Evolutionary conservation across 2,329 filamentous ascomycete genomes (phyloP).

Genomic region (Penicillium sclerotiorum): DNA sequence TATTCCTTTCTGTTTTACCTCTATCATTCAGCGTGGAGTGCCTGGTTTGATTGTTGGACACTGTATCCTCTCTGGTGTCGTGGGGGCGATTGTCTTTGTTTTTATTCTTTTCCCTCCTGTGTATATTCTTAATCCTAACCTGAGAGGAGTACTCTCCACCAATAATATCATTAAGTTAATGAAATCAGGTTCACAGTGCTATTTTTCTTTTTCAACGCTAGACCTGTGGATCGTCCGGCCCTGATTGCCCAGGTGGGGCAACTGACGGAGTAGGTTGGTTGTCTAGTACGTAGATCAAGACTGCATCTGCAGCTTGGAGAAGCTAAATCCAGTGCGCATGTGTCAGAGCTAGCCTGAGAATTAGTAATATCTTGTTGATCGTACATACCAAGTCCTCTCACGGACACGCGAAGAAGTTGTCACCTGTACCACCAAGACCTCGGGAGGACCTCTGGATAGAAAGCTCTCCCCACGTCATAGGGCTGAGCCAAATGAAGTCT

Average conservation of each 20-base stretch:
- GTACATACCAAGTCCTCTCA: background rate
- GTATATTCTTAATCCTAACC: constrained; percentile 7
- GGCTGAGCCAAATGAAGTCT: constrained; percentile 17
- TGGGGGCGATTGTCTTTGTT: background rate
- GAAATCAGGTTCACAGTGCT: background rate
- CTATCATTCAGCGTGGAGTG: background rate
- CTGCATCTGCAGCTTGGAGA: constrained; percentile 2
- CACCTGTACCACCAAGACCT: background rate
- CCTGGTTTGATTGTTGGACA: background rate
- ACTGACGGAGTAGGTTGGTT: too few relatives aligned
- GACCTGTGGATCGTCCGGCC: too few relatives aligned
- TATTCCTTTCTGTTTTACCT: background rate
- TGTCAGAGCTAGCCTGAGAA: background rate
- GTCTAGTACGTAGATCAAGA: background rate
- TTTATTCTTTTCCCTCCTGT: background rate
- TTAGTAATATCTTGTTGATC: background rate
- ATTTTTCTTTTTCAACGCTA: too few relatives aligned
- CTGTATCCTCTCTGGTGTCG: background rate
- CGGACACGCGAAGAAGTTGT: background rate
- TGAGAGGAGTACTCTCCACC: background rate
- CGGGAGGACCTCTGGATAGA: too few relatives aligned
- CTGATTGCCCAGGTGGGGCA: too few relatives aligned
- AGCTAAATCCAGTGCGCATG: background rate
- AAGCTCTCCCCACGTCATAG: constrained; percentile 20
- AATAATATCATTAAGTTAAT: background rate